Conservation (phyloP, 1,139 yeast genomes). For the Kurtzmaniella quercitrusa region DNA sequence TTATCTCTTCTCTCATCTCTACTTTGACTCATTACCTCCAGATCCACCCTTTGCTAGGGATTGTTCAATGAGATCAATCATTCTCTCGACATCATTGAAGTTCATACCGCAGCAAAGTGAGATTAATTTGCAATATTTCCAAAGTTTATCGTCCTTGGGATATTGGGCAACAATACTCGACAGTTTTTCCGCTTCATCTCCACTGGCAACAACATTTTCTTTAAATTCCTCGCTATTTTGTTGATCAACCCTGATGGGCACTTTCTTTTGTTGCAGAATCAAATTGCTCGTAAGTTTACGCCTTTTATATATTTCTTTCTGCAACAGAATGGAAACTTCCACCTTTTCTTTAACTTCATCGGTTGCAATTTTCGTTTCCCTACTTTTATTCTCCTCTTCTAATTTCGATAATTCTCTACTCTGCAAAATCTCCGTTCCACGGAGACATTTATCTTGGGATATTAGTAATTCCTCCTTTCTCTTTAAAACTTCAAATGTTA, state of each 20-base stretch:
- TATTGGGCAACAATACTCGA: slow-evolving; percentile 21
- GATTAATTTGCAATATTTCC: slow-evolving; percentile 40
- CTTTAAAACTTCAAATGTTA: slow-evolving; percentile 34
- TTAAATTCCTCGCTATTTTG: slow-evolving; percentile 9
- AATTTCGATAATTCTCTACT: slow-evolving; percentile 2
- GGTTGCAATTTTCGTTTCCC: not conserved
- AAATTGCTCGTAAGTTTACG: slow-evolving; percentile 15
- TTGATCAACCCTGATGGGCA: slow-evolving; percentile 15
- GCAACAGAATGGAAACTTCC: slow-evolving; percentile 18
- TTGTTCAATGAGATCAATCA: slow-evolving; percentile 43
- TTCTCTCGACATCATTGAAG: slow-evolving; percentile 35
- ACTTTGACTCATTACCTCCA: not conserved
- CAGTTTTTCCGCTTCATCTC: slow-evolving; percentile 1
- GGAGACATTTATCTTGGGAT: slow-evolving; percentile 11
- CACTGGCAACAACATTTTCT: slow-evolving; percentile 4
- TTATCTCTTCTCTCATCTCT: too few relatives aligned
- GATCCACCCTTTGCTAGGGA: slow-evolving; percentile 20
- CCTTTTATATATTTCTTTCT: slow-evolving; percentile 20
- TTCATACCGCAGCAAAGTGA: slow-evolving; percentile 46
- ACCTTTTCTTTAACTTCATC: slow-evolving; percentile 10
- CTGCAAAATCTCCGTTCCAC: slow-evolving; percentile 13
- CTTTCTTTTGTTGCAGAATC: slow-evolving; percentile 20
- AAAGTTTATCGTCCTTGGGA: slow-evolving; percentile 31
- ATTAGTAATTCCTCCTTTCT: slow-evolving; percentile 25
- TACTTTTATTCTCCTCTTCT: not conserved